Evolutionary conservation across 768 basidiomycete species (phyloP).

Genomic region (Hortiboletus flavorubellus): DNA sequence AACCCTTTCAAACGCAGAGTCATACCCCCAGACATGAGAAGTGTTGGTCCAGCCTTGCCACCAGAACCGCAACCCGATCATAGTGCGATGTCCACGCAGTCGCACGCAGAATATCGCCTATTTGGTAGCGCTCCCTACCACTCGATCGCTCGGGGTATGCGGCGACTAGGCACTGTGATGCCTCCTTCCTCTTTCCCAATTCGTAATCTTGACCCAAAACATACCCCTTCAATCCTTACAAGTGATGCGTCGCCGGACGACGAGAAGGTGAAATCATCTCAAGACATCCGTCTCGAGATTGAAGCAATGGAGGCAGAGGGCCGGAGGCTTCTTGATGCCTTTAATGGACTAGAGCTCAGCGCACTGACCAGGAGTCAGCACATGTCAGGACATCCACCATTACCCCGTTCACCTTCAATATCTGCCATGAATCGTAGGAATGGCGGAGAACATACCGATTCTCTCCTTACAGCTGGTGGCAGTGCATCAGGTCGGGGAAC

Average conservation of each 20-base stretch:
- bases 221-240: slow-evolving; percentile 31
- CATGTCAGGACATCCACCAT: slow-evolving; percentile 15
- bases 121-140: slow-evolving; percentile 32
- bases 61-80: slow-evolving; percentile 40
- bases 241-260: slow-evolving; percentile 46
- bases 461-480: slow-evolving; percentile 22
- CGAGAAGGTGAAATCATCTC: slow-evolving; percentile 54
- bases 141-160: slow-evolving; percentile 43
- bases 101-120: slow-evolving; percentile 29
- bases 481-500: slow-evolving; percentile 30
- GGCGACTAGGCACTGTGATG: slow-evolving; percentile 39
- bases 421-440: slow-evolving; percentile 26
- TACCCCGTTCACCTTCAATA: slow-evolving; percentile 31
- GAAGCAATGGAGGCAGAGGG: slow-evolving; percentile 67
- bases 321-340: slow-evolving; percentile 69
- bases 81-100: slow-evolving; percentile 43
- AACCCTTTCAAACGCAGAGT: slow-evolving; percentile 43
- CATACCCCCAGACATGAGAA: slow-evolving; percentile 42
- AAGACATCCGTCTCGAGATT: slow-evolving; percentile 65
- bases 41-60: slow-evolving; percentile 3
- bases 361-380: slow-evolving; percentile 46
- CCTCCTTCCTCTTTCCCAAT: slow-evolving; percentile 58
- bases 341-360: slow-evolving; percentile 73
- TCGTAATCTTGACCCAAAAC: slow-evolving; percentile 35
- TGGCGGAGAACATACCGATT: slow-evolving; percentile 25